A percentile compares a stretch with the other conserved stretches of the same genome.
Conservation (phyloP, 495 filamentous ascomycete species). For the Podospora didyma region DNA sequence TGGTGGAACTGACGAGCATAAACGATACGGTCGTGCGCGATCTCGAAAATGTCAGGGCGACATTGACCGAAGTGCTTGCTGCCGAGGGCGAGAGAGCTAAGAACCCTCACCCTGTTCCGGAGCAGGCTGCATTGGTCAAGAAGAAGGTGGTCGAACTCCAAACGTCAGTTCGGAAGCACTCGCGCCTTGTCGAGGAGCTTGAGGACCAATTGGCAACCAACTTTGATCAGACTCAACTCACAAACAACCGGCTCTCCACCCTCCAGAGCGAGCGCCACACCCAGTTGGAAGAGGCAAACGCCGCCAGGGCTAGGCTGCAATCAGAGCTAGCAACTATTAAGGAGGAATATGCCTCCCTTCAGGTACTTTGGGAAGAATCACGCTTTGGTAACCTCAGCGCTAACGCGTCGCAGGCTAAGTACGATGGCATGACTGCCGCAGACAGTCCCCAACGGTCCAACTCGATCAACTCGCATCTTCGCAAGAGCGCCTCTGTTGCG, state of each 20-base stretch:
- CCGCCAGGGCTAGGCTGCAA: conserved; percentile 45
- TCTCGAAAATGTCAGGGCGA: conserved; percentile 46
- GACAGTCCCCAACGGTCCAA: conserved; percentile 65
- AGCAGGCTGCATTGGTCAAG: conserved; percentile 67
- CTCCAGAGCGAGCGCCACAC: conserved; percentile 66
- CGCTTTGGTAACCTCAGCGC: conserved; percentile 1
- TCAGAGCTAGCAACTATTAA: conserved; percentile 58
- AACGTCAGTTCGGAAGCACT: conserved; percentile 72
- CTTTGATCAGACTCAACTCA: conserved; percentile 86
- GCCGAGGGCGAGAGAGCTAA: conserved; percentile 36
- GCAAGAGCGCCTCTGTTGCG: conserved; percentile 77
- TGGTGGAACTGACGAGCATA: conserved; percentile 47
- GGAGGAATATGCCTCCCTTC: conserved; percentile 59
- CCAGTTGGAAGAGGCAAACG: conserved; percentile 54
- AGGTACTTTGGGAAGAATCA: conserved; percentile 48
- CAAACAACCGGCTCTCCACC: conserved; percentile 68
- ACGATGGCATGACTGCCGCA: conserved; percentile 38
- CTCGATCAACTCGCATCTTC: conserved; percentile 65
- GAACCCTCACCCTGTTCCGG: conserved; percentile 56
- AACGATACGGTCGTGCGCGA: conserved; percentile 55
- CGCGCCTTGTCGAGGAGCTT: conserved; percentile 86
- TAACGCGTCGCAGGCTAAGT: conserved; percentile 52
- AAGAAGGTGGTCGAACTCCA: conserved; percentile 66
- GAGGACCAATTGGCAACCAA: conserved; percentile 95
- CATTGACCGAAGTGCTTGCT: conserved; percentile 42